These are phyloP conservation scores for Flagelloscypha sp. DNA, from an alignment of 768 basidiomycete species.

Conservation along the genomic window DNA sequence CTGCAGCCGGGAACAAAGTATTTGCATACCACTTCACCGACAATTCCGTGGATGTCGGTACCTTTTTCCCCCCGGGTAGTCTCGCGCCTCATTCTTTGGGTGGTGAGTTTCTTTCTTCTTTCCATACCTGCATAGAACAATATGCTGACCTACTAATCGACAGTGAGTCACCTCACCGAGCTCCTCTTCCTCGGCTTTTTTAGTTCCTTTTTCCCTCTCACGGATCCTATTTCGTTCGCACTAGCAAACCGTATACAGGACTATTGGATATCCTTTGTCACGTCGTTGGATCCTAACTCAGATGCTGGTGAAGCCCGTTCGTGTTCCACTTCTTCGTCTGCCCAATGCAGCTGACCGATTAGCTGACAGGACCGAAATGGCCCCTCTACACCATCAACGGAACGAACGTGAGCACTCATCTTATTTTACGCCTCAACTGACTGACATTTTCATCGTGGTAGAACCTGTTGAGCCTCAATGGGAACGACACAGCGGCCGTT, in stretches of 20 bases:
- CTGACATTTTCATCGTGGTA: constrained; percentile 7
- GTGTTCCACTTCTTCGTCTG: no score
- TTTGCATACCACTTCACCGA: constrained; percentile 38
- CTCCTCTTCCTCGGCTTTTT: no score
- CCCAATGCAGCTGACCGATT: no score
- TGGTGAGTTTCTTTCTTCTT: no score
- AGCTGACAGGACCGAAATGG: constrained; percentile 21
- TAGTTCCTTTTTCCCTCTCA: no score
- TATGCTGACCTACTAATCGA: no score
- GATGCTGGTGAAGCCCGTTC: no score
- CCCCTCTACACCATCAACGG: constrained; percentile 21
- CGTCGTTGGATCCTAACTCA: constrained; percentile 31
- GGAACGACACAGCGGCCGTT: constrained; percentile 24
- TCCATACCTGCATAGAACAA: no score
- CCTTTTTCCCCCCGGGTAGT: no score
- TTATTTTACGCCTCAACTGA: background rate
- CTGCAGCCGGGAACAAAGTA: constrained; percentile 25
- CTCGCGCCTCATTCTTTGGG: no score
- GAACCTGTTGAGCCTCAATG: constrained; percentile 29
- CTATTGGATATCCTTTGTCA: constrained; percentile 36
- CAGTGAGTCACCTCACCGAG: no score
- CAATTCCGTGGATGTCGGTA: constrained; percentile 18
- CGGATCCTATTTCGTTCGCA: constrained; percentile 1
- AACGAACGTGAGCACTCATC: no score
- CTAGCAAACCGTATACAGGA: constrained; percentile 30